Percentiles rank a stretch among this genome's conserved stretches.
phyloP scores from a whole-genome alignment of 1,139 yeast genomes.

The Candida mesenterica region DNA sequence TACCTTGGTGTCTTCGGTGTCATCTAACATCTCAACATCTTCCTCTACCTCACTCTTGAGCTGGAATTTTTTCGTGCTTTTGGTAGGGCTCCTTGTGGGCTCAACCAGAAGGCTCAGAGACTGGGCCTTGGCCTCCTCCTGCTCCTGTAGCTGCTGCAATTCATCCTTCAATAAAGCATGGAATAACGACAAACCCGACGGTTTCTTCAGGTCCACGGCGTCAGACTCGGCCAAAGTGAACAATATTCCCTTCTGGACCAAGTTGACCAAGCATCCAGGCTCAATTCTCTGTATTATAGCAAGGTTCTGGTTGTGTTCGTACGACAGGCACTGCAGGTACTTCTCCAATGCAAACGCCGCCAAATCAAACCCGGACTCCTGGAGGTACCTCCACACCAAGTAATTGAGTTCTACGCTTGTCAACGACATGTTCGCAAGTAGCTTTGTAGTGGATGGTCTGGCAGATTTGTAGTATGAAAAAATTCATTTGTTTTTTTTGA shows the following conservation, averaged over 20 bases:
- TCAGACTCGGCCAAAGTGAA: conserved; percentile 46
- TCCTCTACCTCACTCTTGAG: conserved; percentile 9
- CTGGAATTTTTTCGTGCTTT: conserved; percentile 17
- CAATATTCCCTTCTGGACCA: conserved; percentile 84
- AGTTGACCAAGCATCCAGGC: conserved; percentile 74
- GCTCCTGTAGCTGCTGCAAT: conserved; percentile 23
- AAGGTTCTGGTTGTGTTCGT: conserved; percentile 49
- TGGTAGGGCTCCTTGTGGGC: conserved; percentile 12
- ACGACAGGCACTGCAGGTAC: conserved; percentile 61
- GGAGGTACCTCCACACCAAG: conserved; percentile 88
- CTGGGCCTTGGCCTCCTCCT: conserved; percentile 16
- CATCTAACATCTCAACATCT: conserved; percentile 19
- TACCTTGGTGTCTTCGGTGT: conserved; percentile 6
- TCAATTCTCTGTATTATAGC: conserved; percentile 47
- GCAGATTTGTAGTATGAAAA: background rate
- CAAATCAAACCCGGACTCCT: conserved; percentile 80
- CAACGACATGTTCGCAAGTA: conserved; percentile 56
- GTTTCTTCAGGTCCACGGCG: conserved; percentile 6
- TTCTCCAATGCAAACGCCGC: conserved; percentile 82
- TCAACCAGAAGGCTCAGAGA: conserved; percentile 1
- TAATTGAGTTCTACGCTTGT: conserved; percentile 86
- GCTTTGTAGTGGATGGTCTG: background rate
- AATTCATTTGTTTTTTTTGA: conserved; percentile 6
- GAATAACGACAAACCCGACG: conserved; percentile 5
- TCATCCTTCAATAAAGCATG: conserved; percentile 7